Conservation (phyloP, 1,139 yeast species). For the Kodamaea fungicola region DNA sequence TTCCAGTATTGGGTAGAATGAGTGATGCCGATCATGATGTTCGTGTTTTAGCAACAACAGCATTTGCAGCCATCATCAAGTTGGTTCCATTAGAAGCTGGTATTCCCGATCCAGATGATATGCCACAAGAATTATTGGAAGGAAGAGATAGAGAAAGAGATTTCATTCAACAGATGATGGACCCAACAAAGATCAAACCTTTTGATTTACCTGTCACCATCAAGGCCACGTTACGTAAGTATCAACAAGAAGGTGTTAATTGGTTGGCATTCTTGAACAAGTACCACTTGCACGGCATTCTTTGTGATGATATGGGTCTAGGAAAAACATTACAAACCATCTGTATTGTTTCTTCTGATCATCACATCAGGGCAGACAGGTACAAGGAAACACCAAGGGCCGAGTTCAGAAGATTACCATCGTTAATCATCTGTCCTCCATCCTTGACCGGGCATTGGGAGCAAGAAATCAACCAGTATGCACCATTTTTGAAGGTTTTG, state of each 20-base stretch:
- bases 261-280: slow-evolving; percentile 96
- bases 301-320: slow-evolving; percentile 99
- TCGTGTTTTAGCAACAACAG: slow-evolving; percentile 88
- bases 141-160: slow-evolving; percentile 95
- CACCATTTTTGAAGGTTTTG: slow-evolving; percentile 78
- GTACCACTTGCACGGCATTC: slow-evolving; percentile 91
- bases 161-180: slow-evolving; percentile 97
- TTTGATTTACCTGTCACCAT: slow-evolving; percentile 88
- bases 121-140: slow-evolving; percentile 77
- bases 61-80: slow-evolving; percentile 94
- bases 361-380: slow-evolving; percentile 75
- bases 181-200: slow-evolving; percentile 86
- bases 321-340: slow-evolving; percentile 97
- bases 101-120: slow-evolving; percentile 90
- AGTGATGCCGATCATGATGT: slow-evolving; percentile 90
- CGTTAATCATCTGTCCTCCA: slow-evolving; percentile 92
- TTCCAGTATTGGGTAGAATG: slow-evolving; percentile 96
- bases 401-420: slow-evolving; percentile 77
- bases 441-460: slow-evolving; percentile 99
- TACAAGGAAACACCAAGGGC: slow-evolving; percentile 55
- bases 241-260: slow-evolving; percentile 97
- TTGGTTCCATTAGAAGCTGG: slow-evolving; percentile 97
- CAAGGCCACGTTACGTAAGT: slow-evolving; percentile 88
- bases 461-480: slow-evolving; percentile 86
- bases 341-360: slow-evolving; percentile 95